phyloP scores from a whole-genome alignment of 139 green algal species.

The Coccomyxa sp. region DNA sequence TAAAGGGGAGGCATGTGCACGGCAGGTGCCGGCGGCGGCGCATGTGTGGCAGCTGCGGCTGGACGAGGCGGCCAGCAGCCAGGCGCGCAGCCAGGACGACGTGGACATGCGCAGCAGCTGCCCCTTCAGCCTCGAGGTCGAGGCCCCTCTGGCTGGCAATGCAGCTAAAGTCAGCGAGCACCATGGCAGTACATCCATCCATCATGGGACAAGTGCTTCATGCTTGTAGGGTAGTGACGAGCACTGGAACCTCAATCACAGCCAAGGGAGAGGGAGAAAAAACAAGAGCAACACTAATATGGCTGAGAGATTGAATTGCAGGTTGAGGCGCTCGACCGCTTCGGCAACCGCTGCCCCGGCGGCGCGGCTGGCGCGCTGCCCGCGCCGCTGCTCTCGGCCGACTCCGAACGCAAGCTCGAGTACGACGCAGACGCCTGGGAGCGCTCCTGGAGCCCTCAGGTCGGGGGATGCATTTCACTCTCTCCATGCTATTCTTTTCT shows the following conservation, averaged over 20 bases:
- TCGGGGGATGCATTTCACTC: too few relatives aligned
- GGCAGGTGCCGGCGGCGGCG: background rate
- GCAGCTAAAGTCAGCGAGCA: too few relatives aligned
- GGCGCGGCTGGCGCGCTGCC: background rate
- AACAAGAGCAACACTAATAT: too few relatives aligned
- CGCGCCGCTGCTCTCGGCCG: conserved; percentile 11
- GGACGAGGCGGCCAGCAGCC: conserved; percentile 12
- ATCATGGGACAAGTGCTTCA: too few relatives aligned
- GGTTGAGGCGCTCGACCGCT: conserved; percentile 45
- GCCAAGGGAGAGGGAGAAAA: too few relatives aligned
- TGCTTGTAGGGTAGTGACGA: too few relatives aligned
- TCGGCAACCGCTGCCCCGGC: conserved; percentile 42
- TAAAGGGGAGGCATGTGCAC: background rate
- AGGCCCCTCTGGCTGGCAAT: too few relatives aligned
- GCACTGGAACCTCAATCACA: too few relatives aligned
- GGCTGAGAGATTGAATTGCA: conserved; percentile 21
- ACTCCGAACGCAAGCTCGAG: conserved; percentile 24
- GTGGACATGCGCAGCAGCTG: conserved; percentile 41
- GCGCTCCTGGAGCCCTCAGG: background rate
- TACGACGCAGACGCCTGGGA: conserved; percentile 32
- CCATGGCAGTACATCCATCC: too few relatives aligned
- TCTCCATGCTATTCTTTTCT: background rate
- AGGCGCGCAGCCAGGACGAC: conserved; percentile 20
- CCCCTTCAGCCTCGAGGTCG: conserved; percentile 51
- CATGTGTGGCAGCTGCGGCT: background rate